A percentile compares a stretch with the other conserved stretches of the same genome.
These are phyloP conservation scores for Fraxinus dipetala DNA, from an alignment of 305 asterid genomes.

Conservation along the genomic window DNA sequence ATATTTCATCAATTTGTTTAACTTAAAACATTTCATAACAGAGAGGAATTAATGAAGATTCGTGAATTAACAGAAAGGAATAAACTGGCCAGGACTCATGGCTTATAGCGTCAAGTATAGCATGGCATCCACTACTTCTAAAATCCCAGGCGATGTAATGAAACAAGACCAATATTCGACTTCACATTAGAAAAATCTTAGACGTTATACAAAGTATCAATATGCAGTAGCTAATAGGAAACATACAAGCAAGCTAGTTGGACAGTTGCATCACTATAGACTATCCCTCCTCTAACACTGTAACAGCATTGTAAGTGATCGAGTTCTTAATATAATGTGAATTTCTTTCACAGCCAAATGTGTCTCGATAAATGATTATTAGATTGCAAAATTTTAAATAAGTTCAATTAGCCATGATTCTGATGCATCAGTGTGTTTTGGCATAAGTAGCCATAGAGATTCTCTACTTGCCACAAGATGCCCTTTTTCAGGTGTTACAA, in stretches of 20 bases:
- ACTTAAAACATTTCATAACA: neutral
- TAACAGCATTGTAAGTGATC: neutral
- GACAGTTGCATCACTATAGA: neutral
- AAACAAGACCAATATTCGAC: neutral
- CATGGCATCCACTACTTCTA: neutral
- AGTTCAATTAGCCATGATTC: neutral
- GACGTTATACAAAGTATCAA: neutral
- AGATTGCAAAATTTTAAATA: neutral
- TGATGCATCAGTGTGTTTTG: neutral
- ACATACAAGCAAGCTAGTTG: neutral
- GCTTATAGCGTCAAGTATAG: neutral
- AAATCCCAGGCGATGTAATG: neutral
- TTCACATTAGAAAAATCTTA: neutral
- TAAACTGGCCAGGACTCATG: neutral
- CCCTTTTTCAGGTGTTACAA: neutral
- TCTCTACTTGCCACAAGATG: too few relatives aligned
- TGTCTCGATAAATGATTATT: neutral
- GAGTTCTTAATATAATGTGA: neutral
- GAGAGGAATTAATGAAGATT: neutral
- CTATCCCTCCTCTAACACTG: neutral
- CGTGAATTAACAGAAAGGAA: neutral
- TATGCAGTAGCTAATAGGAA: neutral
- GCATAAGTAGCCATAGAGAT: neutral
- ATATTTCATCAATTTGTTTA: neutral
- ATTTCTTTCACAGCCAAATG: neutral